A percentile compares a stretch with the other conserved stretches of the same genome.
phyloP scores from a whole-genome alignment of 1,284 basidiomycete species.

The Xanthoconium separans region DNA sequence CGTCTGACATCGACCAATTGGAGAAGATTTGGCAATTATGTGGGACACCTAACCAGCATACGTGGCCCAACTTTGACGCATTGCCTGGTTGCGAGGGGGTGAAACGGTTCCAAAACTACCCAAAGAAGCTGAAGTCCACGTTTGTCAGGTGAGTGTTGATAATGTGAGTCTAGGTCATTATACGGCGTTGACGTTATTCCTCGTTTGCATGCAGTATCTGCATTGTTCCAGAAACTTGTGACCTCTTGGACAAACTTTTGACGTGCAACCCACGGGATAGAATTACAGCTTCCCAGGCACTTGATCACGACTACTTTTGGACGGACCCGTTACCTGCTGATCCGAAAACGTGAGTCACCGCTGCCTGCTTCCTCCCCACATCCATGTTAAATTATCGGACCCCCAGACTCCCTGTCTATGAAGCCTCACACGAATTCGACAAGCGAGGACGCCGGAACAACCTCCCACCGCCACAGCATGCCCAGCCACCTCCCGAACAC shows the following conservation, averaged over 20 bases:
- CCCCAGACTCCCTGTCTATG: slow-evolving; percentile 68
- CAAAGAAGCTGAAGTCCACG: slow-evolving; percentile 52
- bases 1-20: slow-evolving; percentile 88
- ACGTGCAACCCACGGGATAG: slow-evolving; percentile 91
- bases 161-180: slow-evolving; percentile 20
- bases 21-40: slow-evolving; percentile 89
- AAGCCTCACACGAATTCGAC: slow-evolving; percentile 84
- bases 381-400: slow-evolving; percentile 1
- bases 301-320: slow-evolving; percentile 94
- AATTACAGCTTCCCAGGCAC: slow-evolving; percentile 84
- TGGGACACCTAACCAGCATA: slow-evolving; percentile 80
- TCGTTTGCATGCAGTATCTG: slow-evolving; percentile 35
- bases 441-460: slow-evolving; percentile 63
- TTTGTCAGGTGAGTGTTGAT: slow-evolving; percentile 52
- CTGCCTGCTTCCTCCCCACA: not conserved
- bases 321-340: slow-evolving; percentile 83
- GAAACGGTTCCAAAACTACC: slow-evolving; percentile 53
- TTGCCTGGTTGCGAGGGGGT: slow-evolving; percentile 83
- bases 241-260: slow-evolving; percentile 89
- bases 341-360: slow-evolving; percentile 64
- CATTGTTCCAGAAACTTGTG: slow-evolving; percentile 74
- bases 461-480: slow-evolving; percentile 17
- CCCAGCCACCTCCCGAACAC: slow-evolving; percentile 24
- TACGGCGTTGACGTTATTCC: slow-evolving; percentile 7
- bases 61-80: slow-evolving; percentile 79